Evolutionary conservation across 163 green algal species (phyloP), one percentile per base, ranked within the genome.

Genomic region (Chloroidium sp.): DNA sequence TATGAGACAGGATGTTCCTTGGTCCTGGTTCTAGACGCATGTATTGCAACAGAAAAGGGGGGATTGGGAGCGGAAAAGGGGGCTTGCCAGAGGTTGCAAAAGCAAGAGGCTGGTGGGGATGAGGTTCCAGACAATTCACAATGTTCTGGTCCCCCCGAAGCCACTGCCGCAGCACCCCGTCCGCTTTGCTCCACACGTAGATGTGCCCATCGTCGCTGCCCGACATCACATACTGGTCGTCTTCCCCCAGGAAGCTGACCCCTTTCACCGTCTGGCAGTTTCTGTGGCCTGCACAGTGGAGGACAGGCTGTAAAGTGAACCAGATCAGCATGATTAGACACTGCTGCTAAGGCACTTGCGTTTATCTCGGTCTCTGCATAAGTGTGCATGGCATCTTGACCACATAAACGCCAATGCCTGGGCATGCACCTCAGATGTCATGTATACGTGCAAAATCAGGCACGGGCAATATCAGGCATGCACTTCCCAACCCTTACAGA

Each of bases 121-220:
- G 80, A 2, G 79, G 79, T 62, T 59, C 79, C 62, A 89, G 68
- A 57, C 79, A 77, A 2, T 77, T 76, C n/a, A 85, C 76, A 1
- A 78, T 76, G 59, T 72, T 4, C 14, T 62, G 75, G 2, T 78
- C 75, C 12, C 68, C 79, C 0, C 4, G 76, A 69, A 88, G 62
- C 79, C 85, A 68, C 0, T 77, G 74, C 59, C 87, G 62, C 76
- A 91, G 72, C 69, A 76, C 1, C 0, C 76, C 84, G 2, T 10
- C 88, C 74, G 58, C 77, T 59, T 69, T 76, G 3, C 81, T 74
- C 86, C 88, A 91, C 59, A 90, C 69, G 76, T 76, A 89, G 69
- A 91, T 59, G 78, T 78, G 62, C 12, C 87, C 87, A 12, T 89
- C 85, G 74, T 91, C 87, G 3, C 77, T 84, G 2, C 87, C 87